Base-by-base conservation (phyloP, 768 basidiomycete species). In the Suillus subaureus region DNA sequence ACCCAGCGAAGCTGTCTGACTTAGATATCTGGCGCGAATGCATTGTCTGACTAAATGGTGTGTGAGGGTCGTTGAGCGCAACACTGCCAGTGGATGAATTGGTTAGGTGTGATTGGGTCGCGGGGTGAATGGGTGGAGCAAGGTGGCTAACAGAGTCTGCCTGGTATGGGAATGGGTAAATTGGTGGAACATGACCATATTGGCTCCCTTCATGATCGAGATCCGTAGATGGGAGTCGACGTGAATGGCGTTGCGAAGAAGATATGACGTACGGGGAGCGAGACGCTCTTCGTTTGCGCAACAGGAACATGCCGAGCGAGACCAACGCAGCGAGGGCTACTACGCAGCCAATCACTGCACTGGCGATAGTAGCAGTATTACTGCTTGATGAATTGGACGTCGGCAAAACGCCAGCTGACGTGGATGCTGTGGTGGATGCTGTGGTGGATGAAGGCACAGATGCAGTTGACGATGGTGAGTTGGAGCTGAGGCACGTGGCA, bases 391-490 rank as follows among this genome's bases (percentile, higher is more conserved):
- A 67, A 37, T 77, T 63, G 54, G 72, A 66, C 4, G 70, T 62
- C 33, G 75, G 49, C 13, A 77, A 69, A 45, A 70, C 61, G 28
- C 66, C 63, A 13, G 74, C 8, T 33, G 65, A 54, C 40, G 51
- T 71, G 26, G 69, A 47, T 7, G 72, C 58, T 9, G 67, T 62
- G 26, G 75, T 71, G 8, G 39, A 40, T 15, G 13, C 61, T n/a
- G n/a, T n/a, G 26, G 75, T 71, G 6, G 71, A 68, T 3, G 78
- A 73, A 5, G 74, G 70, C 35, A 73, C 31, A 21, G 69, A 68
- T n/a, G 66, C 62, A n/a, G 80, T 88, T 6, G 86, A 84, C 15
- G 85, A 82, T 2, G 88, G 87, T 0, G 88, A 89, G 43, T 67
- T 71, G 33, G 71, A 69, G 69, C 82, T 82, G 28, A 92, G 73